Base-by-base conservation (phyloP, 495 filamentous ascomycete genomes). In the Penicillium daleae region DNA sequence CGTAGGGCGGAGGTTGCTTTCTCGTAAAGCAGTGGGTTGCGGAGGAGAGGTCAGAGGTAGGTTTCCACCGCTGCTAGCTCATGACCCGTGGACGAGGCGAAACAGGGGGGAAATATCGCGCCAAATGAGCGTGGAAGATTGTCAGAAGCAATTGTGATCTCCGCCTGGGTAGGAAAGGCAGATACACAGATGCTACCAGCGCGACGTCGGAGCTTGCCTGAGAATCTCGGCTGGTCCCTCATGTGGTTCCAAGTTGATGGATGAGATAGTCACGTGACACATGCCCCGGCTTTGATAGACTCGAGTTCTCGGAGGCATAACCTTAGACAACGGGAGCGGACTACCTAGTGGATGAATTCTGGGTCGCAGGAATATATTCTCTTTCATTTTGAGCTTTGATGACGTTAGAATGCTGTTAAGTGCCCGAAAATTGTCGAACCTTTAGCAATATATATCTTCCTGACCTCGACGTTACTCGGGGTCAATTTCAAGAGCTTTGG, bases 21-120 rank as follows among this genome's bases (percentile, higher is more conserved):
- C 49, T 39, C 33, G 33, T 24, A 19, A 31, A 37, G 42, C 44
- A 50, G 13, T 33, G 19, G 42, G 15, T 32, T 19, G n/a, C 13
- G 44, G 29, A 31, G 31, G 31, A 52, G 57, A 62, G 61, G 53
- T 60, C 58, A 57, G 59, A 54, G 50, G 59, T 67, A 40, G 56
- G 35, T 32, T 60, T 60, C 33, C 29, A 37, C 46, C 26, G 33
- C 60, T n/a, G 59, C 64, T 61, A 64, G 61, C 59, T 66, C 67
- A 68, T 70, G 70, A 56, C 70, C 65, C 60, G 55, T 27, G 27
- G 44, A 49, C 44, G 50, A 56, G 52, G 56, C 52, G 46, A 40
- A 61, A 33, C 48, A 37, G 42, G 42, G 13, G n/a, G 59, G 29
- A 24, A 27, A 51, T 13, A 6, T 37, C 21, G 51, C 40, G 42